Evolutionary conservation across 2,329 filamentous ascomycete species (phyloP).

Genomic region (Penicillium sp.): DNA sequence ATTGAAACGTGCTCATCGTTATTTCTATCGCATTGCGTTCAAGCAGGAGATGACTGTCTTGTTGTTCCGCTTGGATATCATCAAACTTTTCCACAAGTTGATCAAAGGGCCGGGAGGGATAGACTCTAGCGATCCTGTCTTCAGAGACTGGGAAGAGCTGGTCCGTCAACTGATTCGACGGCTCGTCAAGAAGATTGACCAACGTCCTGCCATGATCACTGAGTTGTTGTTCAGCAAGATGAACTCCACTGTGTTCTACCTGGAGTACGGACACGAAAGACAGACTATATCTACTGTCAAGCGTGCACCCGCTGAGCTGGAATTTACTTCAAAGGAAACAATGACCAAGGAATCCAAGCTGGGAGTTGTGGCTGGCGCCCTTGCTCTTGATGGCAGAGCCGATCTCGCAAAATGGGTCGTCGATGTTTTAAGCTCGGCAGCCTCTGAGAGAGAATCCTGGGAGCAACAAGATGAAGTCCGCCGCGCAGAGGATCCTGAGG

Average conservation of each 20-base stretch:
- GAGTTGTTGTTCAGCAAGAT: slow-evolving; percentile 97
- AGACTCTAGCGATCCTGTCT: slow-evolving; percentile 65
- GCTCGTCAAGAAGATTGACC: slow-evolving; percentile 79
- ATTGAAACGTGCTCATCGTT: slow-evolving; percentile 87
- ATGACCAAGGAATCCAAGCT: slow-evolving; percentile 66
- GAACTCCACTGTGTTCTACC: slow-evolving; percentile 75
- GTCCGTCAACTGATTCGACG: slow-evolving; percentile 79
- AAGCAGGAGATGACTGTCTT: slow-evolving; percentile 90
- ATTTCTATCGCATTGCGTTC: slow-evolving; percentile 90
- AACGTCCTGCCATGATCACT: slow-evolving; percentile 80
- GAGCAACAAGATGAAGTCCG: slow-evolving; percentile 68
- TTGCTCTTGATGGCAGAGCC: slow-evolving; percentile 76
- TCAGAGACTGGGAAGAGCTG: slow-evolving; percentile 88
- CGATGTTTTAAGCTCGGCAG: slow-evolving; percentile 65
- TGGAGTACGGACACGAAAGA: slow-evolving; percentile 88
- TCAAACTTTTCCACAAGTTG: slow-evolving; percentile 84
- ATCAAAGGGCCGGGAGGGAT: slow-evolving; percentile 83
- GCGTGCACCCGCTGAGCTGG: slow-evolving; percentile 75
- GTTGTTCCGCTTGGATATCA: slow-evolving; percentile 86
- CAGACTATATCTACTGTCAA: slow-evolving; percentile 67
- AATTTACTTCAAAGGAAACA: slow-evolving; percentile 72
- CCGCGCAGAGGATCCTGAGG: slow-evolving; percentile 41
- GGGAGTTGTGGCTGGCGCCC: slow-evolving; percentile 72
- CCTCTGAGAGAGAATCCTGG: slow-evolving; percentile 75
- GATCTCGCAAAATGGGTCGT: slow-evolving; percentile 83